Evolutionary conservation across 306 rosid species (phyloP).

Genomic region (Ziziphus jujuba): DNA sequence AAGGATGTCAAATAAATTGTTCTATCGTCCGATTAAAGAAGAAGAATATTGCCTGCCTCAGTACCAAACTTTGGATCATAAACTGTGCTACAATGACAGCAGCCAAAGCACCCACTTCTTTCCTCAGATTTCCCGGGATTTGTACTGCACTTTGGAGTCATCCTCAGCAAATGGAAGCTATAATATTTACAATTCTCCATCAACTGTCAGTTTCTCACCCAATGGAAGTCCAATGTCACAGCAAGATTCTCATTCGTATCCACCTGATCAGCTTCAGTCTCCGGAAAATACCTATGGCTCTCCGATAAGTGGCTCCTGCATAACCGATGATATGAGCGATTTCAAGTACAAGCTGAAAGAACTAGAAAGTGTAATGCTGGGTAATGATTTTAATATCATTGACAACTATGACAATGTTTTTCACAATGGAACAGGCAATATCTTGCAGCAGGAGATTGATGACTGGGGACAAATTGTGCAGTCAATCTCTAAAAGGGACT

Average conservation of each 20-base stretch:
- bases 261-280: constrained; percentile 48
- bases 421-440: constrained; percentile 41
- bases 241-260: constrained; percentile 64
- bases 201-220: constrained; percentile 68
- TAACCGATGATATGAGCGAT: constrained; percentile 64
- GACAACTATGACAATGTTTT: constrained; percentile 53
- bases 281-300: constrained; percentile 71
- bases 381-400: constrained; percentile 63
- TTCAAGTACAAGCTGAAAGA: constrained; percentile 78
- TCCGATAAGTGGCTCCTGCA: constrained; percentile 70
- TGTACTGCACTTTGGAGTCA: constrained; percentile 86
- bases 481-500: constrained; percentile 60
- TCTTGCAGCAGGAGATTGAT: constrained; percentile 48
- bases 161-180: constrained; percentile 52
- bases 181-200: constrained; percentile 49
- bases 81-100: constrained; percentile 43
- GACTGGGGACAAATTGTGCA: constrained; percentile 74
- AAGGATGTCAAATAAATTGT: constrained; percentile 50
- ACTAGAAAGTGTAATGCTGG: constrained; percentile 86
- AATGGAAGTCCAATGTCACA: constrained; percentile 67
- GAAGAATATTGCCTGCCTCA: constrained; percentile 65
- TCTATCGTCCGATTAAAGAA: constrained; percentile 64
- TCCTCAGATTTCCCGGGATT: constrained; percentile 34
- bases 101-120: constrained; percentile 43
- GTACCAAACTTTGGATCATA: constrained; percentile 47